Evolutionary conservation across 2,329 filamentous ascomycete genomes (phyloP).

Genomic region (Trematosphaeria pertusa): DNA sequence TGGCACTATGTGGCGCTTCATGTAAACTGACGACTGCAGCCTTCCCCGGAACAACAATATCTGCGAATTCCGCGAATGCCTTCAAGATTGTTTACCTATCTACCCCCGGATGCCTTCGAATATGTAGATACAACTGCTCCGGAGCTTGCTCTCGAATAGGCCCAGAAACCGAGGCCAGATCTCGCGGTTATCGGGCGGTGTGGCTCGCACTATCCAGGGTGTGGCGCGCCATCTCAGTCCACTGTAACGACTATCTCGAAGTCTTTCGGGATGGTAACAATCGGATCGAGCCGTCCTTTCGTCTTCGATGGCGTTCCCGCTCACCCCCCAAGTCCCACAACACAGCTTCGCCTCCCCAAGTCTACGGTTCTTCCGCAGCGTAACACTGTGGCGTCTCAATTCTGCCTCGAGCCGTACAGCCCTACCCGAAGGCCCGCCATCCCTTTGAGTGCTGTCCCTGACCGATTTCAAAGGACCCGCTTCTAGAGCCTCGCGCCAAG

Average conservation of each 20-base stretch:
- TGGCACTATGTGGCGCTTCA: conserved; percentile 10
- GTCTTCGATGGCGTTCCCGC: no score
- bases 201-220: neutral
- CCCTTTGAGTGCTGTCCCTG: no score
- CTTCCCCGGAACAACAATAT: neutral
- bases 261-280: no score
- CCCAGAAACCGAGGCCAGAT: neutral
- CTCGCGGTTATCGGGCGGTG: neutral
- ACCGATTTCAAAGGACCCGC: no score
- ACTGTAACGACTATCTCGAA: no score
- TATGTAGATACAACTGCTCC: neutral
- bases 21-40: conserved; percentile 3
- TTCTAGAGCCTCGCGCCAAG: no score
- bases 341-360: neutral
- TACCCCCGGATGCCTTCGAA: no score
- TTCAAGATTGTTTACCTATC: no score
- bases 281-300: neutral
- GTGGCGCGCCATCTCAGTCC: neutral
- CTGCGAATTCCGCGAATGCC: neutral
- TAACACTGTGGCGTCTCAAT: neutral
- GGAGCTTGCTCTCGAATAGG: conserved; percentile 2
- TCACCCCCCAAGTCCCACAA: no score
- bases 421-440: no score
- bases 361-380: neutral
- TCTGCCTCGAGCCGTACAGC: neutral